phyloP scores from a whole-genome alignment of 352 stramenopile species.

The Phytophthora crassamura region DNA sequence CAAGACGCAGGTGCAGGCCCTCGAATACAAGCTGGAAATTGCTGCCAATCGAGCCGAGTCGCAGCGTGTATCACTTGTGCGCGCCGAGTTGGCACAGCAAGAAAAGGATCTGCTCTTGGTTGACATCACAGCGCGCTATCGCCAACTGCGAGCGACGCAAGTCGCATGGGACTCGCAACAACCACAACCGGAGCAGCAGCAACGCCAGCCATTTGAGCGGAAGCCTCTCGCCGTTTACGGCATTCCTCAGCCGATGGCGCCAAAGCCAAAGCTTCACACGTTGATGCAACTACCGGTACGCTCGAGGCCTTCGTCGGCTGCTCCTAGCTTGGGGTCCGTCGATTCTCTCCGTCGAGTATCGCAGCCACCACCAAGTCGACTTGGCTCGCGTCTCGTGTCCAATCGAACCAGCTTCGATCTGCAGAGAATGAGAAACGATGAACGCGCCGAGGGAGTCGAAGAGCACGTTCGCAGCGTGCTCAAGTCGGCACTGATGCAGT shows the following conservation, averaged over 20 bases:
- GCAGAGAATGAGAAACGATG: slow-evolving; percentile 10
- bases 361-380: slow-evolving; percentile 30
- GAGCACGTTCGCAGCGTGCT: slow-evolving; percentile 68
- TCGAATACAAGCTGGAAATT: slow-evolving; percentile 20
- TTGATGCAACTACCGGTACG: slow-evolving; percentile 27
- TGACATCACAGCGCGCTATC: slow-evolving; percentile 58
- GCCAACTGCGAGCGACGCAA: slow-evolving; percentile 36
- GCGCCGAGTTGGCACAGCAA: slow-evolving; percentile 47
- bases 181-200: slow-evolving; percentile 4
- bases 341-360: slow-evolving; percentile 18
- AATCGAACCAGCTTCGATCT: slow-evolving; percentile 5
- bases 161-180: slow-evolving; percentile 15
- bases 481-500: slow-evolving; percentile 55
- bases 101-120: slow-evolving; percentile 68
- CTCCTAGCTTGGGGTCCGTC: slow-evolving; percentile 24
- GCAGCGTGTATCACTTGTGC: slow-evolving; percentile 49
- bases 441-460: slow-evolving; percentile 29
- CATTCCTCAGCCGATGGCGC: slow-evolving; percentile 46
- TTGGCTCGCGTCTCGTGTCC: slow-evolving; percentile 9
- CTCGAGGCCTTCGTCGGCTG: slow-evolving; percentile 30
- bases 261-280: slow-evolving; percentile 39
- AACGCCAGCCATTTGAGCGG: slow-evolving; percentile 10
- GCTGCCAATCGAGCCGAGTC: slow-evolving; percentile 29
- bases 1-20: slow-evolving; percentile 16
- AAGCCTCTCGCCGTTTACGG: slow-evolving; percentile 64